phyloP scores from a whole-genome alignment of 352 stramenopile genomes.

The Phytophthora ohioensis region DNA sequence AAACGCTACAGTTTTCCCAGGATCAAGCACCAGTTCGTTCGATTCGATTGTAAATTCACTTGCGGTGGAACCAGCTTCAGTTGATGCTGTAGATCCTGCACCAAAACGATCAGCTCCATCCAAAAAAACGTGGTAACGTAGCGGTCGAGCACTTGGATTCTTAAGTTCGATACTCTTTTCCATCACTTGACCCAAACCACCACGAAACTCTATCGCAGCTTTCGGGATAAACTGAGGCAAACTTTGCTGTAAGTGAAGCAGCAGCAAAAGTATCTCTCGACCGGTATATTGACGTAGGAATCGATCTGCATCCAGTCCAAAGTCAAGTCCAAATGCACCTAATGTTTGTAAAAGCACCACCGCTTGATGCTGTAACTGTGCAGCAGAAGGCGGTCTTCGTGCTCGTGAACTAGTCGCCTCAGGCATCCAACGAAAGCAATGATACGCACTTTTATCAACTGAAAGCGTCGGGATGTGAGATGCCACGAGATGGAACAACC shows the following conservation, averaged over 20 bases:
- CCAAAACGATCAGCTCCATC: slow-evolving; percentile 47
- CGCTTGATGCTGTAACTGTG: slow-evolving; percentile 70
- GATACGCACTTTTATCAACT: slow-evolving; percentile 66
- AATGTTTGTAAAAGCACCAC: slow-evolving; percentile 69
- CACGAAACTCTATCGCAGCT: slow-evolving; percentile 93
- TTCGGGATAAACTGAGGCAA: slow-evolving; percentile 94
- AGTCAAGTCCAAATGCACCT: slow-evolving; percentile 76
- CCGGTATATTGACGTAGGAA: slow-evolving; percentile 69
- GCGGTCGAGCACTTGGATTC: slow-evolving; percentile 85
- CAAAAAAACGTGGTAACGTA: slow-evolving; percentile 92
- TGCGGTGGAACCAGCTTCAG: background rate
- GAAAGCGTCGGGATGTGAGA: slow-evolving; percentile 90
- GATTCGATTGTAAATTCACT: slow-evolving; percentile 84
- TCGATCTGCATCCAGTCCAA: slow-evolving; percentile 64
- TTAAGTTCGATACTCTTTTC: slow-evolving; percentile 95
- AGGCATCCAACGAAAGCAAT: slow-evolving; percentile 61
- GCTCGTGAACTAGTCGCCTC: slow-evolving; percentile 34
- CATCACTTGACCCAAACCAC: slow-evolving; percentile 84
- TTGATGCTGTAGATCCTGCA: background rate
- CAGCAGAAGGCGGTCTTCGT: slow-evolving; percentile 27
- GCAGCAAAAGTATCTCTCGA: slow-evolving; percentile 83
- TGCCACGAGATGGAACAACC: slow-evolving; percentile 88
- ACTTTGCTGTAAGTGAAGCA: slow-evolving; percentile 92
- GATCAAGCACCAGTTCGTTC: slow-evolving; percentile 77
- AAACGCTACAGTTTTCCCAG: slow-evolving; percentile 76